phyloP scores from a whole-genome alignment of 495 filamentous ascomycete species.

The Haplographium delicatum region DNA sequence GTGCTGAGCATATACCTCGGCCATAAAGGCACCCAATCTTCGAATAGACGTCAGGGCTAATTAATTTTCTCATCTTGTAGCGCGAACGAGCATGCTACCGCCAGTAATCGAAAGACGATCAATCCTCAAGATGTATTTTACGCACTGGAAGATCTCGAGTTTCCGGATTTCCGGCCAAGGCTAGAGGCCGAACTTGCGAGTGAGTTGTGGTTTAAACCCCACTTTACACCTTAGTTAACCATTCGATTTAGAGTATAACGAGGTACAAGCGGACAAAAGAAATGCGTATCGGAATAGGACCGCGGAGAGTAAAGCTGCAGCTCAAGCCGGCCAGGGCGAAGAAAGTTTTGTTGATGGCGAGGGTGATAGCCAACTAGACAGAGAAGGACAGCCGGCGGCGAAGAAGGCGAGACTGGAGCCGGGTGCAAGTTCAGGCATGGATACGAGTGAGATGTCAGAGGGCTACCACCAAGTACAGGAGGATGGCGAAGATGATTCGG shows the following conservation, averaged over 20 bases:
- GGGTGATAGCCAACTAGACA: constrained; percentile 33
- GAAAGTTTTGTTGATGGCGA: constrained; percentile 25
- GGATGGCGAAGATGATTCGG: constrained; percentile 42
- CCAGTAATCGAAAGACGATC: constrained; percentile 76
- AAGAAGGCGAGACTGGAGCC: constrained; percentile 47
- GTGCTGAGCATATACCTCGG: too few relatives aligned
- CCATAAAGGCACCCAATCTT: too few relatives aligned
- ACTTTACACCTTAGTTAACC: not conserved
- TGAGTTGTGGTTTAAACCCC: too few relatives aligned
- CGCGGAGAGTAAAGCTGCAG: constrained; percentile 15
- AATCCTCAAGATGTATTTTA: constrained; percentile 76
- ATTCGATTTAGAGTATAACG: constrained; percentile 39
- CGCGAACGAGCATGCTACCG: constrained; percentile 67
- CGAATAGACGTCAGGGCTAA: too few relatives aligned
- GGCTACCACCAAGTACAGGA: constrained; percentile 34
- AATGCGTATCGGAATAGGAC: constrained; percentile 48
- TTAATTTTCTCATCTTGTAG: constrained; percentile 34
- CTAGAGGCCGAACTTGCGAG: constrained; percentile 54
- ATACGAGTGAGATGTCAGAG: constrained; percentile 38
- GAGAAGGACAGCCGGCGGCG: constrained; percentile 36
- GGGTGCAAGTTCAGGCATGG: constrained; percentile 46
- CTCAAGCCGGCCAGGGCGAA: constrained; percentile 34
- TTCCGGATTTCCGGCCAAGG: constrained; percentile 60
- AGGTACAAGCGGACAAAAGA: constrained; percentile 60
- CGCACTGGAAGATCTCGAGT: constrained; percentile 79